Evolutionary conservation across 495 filamentous ascomycete species (phyloP), one percentile per base, ranked within the genome.

Genomic region (Hyphodiscus hymeniophilus): DNA sequence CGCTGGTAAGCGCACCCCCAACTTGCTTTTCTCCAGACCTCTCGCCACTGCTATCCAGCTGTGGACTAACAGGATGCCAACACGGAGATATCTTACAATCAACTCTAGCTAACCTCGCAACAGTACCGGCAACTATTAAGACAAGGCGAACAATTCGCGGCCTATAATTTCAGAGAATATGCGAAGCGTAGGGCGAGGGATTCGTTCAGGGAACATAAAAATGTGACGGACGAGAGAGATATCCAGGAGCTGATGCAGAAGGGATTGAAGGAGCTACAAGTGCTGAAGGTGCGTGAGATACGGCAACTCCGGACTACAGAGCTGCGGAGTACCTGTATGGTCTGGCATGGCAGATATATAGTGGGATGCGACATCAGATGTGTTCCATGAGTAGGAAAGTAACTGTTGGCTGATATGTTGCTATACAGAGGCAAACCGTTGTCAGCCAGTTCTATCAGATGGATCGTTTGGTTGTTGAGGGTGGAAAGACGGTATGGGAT

Each of bases 151-250:
- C 85, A 94, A 56, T 98, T 97, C 66, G 80, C 89, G 43, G 75
- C 82, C 51, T 98, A 95, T 74, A 97, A 96, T 66, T 98, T 95
- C 75, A 80, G 92, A 62, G 91, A 97, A 58, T 98, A 96, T 68
- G 90, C 94, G 23, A 86, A 79, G 62, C 81, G 94, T 48, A 77
- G 92, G 60, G 91, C 92, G 57, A 72, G 71, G 58, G 92, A 95
- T 70, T 79, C 86, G 8, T 98, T 98, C 63, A 77, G 85, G 47
- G 89, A 91, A 64, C 75, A 94, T 61, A 74, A 73, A 46, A 70
- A 70, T 50, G 71, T 75, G 11, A 77, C 86, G 50, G 90, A 92
- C 43, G 63, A 65, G 36, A 71, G 89, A 53, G 70, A 73, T 66
- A 75, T 94, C 63, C 89, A 96, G 63, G 87, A 92, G 61, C 68